Conservation (phyloP, 148 eudicot genomes). For the Vaccinium darrowii region DNA sequence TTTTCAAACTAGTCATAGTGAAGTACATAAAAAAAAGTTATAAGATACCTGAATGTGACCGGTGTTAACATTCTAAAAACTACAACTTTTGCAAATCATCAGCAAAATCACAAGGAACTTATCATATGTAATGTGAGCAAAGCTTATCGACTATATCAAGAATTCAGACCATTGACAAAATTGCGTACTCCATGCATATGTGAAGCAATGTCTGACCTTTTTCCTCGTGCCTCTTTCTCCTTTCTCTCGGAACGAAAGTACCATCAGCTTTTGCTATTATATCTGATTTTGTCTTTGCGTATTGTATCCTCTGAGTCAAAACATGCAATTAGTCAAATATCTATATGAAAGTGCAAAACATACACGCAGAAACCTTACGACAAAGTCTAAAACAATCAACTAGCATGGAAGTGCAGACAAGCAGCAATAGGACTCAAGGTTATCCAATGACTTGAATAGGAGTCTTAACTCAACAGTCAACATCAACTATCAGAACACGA, state of each 20-base stretch:
- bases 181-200: not conserved
- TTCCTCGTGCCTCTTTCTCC: constrained; percentile 86
- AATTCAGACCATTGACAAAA: not conserved
- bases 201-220: constrained; percentile 47
- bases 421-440: not conserved
- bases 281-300: constrained; percentile 90
- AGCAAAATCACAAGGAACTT: not conserved
- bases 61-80: not conserved
- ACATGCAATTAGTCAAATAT: constrained; percentile 7
- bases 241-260: constrained; percentile 84
- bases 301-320: constrained; percentile 77
- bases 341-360: not conserved
- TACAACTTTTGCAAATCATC: not conserved
- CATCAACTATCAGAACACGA: not conserved
- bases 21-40: not conserved
- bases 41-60: not conserved
- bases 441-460: not conserved
- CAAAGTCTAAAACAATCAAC: not conserved
- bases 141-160: not conserved
- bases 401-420: not conserved
- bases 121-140: not conserved
- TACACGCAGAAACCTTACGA: not conserved
- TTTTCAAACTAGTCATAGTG: not conserved
- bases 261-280: constrained; percentile 92
- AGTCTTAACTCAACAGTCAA: too few relatives aligned